Evolutionary conservation across 345 rosid species (phyloP), one percentile per base, ranked within the genome.

Genomic region (Clausena lansium): DNA sequence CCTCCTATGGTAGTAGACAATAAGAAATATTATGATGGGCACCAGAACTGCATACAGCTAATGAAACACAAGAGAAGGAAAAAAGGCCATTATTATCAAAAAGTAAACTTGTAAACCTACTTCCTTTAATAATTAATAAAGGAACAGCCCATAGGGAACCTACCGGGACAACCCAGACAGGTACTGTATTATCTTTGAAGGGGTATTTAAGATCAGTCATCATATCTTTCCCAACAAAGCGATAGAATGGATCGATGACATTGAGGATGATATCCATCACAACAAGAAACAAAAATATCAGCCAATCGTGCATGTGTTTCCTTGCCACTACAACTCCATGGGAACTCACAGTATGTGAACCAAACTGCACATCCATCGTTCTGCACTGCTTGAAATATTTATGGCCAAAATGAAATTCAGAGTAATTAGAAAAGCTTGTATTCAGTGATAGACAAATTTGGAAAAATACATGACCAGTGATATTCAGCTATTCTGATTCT

Each of bases 181-280:
- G 99, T 75, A 93, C 89, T 9, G 96, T 91, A 81, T 92, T 88
- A 71, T 83, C 77, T 81, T 90, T 86, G 75, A 91, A 81, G 8
- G 99, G 99, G 82, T 89, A 95, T 67, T 83, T 90, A 39, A 95
- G 93, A 85, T 93, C 94, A 60, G 86, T 85, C 97, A 93, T 92
- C 99, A 95, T 92, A 83, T 93, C 94, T 80, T 92, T 89, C 41
- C 99, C 96, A 25, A 95, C 93, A 83, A 81, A 95, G 62, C 97
- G 93, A 82, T 90, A 90, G 84, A 92, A 95, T 20, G 99, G 99
- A 76, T 89, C 89, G 24, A 92, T 81, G 32, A 85, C 36, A 78
- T 71, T 74, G 78, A 92, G 87, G 65, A 80, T 33, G 65, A 72
- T 61, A 54, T 79, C 89, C 17, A 91, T 77, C 73, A 84, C 76